Conservation (phyloP, 2,329 filamentous ascomycete genomes). For the Fusarium poae region DNA sequence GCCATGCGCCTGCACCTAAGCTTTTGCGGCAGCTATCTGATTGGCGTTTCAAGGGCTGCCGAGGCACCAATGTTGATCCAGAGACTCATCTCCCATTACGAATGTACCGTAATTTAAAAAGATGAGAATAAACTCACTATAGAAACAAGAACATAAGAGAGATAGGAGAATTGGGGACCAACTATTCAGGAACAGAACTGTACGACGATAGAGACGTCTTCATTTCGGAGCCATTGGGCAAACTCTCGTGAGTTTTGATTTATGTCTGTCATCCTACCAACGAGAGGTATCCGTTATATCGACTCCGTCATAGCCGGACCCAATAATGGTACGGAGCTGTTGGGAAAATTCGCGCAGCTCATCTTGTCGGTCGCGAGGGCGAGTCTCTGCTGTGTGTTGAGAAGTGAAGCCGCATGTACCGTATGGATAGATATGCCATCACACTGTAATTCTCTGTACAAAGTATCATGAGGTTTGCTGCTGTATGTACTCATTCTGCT, state of each 20-base stretch:
- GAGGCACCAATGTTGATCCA: slow-evolving; percentile 23
- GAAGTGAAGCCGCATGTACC: not conserved
- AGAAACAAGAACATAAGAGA: slow-evolving; percentile 6
- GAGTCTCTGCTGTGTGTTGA: slow-evolving; percentile 1
- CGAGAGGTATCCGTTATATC: slow-evolving; percentile 11
- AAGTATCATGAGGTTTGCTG: slow-evolving; percentile 24
- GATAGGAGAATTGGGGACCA: not conserved
- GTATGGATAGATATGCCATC: slow-evolving; percentile 17
- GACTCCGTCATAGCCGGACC: slow-evolving; percentile 21
- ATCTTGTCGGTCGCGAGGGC: slow-evolving; percentile 12
- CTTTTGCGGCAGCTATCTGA: slow-evolving; percentile 21
- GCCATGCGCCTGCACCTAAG: slow-evolving; percentile 9
- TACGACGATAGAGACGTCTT: slow-evolving; percentile 24
- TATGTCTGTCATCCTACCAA: slow-evolving; percentile 12
- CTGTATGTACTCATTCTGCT: slow-evolving; percentile 26
- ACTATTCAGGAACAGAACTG: slow-evolving; percentile 19
- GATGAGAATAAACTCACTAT: not conserved
- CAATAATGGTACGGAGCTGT: slow-evolving; percentile 10
- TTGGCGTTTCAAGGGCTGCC: slow-evolving; percentile 18
- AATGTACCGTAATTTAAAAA: slow-evolving; percentile 30
- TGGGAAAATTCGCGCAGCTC: slow-evolving; percentile 40
- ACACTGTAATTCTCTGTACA: slow-evolving; percentile 29
- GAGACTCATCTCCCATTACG: slow-evolving; percentile 22
- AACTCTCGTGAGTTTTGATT: slow-evolving; percentile 32
- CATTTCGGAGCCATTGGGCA: slow-evolving; percentile 26